Conservation (phyloP, 2,329 filamentous ascomycete genomes). For the Penicillium sp. region DNA sequence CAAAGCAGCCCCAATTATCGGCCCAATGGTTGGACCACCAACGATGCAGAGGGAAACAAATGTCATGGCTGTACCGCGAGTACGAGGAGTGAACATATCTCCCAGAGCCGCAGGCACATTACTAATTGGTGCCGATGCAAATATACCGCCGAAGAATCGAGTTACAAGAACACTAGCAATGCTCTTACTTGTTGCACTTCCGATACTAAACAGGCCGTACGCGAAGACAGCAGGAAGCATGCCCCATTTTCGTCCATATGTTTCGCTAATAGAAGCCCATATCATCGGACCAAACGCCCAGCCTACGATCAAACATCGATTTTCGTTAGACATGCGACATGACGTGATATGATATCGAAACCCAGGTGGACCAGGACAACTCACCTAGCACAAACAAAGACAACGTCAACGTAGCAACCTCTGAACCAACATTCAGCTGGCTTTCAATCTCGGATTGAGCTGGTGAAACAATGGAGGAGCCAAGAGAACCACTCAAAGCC, state of each 20-base stretch:
- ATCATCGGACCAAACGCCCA: conserved; percentile 37
- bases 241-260: conserved; percentile 48
- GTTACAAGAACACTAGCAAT: conserved; percentile 51
- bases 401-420: background rate
- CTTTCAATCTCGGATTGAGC: background rate
- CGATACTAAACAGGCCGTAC: conserved; percentile 54
- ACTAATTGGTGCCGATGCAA: conserved; percentile 49
- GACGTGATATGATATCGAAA: background rate
- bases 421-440: background rate
- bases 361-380: background rate
- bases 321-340: background rate
- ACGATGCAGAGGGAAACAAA: conserved; percentile 47
- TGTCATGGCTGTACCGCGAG: conserved; percentile 44
- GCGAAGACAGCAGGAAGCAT: conserved; percentile 48
- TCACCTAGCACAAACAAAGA: conserved; percentile 3
- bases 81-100: conserved; percentile 48
- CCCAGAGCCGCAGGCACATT: conserved; percentile 49
- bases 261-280: conserved; percentile 44
- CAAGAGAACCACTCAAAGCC: conserved; percentile 9
- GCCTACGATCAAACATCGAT: conserved; percentile 16
- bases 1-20: conserved; percentile 48
- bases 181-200: conserved; percentile 52
- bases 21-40: conserved; percentile 46
- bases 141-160: conserved; percentile 52
- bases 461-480: conserved; percentile 11